Evolutionary conservation across 345 rosid species (phyloP).

Genomic region (Linum trigynum): DNA sequence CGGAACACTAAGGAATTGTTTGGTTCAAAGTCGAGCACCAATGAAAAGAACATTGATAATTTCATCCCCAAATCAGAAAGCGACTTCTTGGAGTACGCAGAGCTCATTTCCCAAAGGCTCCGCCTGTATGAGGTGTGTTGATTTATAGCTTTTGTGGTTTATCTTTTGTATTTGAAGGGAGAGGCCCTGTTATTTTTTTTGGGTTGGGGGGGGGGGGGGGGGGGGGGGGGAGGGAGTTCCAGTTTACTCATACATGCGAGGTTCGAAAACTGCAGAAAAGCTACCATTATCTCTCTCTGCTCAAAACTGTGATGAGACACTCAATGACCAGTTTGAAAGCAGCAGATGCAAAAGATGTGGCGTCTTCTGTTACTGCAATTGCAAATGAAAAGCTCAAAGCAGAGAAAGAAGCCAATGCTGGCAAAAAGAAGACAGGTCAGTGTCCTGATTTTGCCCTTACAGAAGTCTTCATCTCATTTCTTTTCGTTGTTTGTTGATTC

Average conservation of each 20-base stretch:
- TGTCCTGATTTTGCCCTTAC: not conserved
- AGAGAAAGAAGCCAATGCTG: constrained; percentile 70
- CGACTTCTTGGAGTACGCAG: constrained; percentile 87
- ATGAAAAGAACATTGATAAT: constrained; percentile 48
- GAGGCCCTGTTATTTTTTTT: constrained; percentile 2
- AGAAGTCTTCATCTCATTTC: not conserved
- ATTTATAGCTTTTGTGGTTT: not conserved
- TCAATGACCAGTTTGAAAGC: constrained; percentile 65
- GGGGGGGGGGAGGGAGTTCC: no score
- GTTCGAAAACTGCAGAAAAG: constrained; percentile 56
- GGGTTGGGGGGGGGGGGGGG: no score
- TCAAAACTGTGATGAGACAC: constrained; percentile 76
- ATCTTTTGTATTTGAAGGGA: not conserved
- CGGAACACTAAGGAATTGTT: constrained; percentile 64
- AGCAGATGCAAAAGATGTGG: constrained; percentile 83
- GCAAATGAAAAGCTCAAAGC: constrained; percentile 86
- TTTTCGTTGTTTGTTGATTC: not conserved
- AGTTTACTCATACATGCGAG: no score
- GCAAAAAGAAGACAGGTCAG: constrained; percentile 75
- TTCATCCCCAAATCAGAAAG: constrained; percentile 93
- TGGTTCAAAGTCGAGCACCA: constrained; percentile 30
- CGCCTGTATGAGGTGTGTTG: constrained; percentile 55
- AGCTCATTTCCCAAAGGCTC: constrained; percentile 67
- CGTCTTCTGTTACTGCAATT: constrained; percentile 71
- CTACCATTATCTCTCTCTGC: constrained; percentile 56